Evolutionary conservation across 2,329 filamentous ascomycete genomes (phyloP), one percentile per base, ranked within the genome.

Genomic region (Fusarium hostae): DNA sequence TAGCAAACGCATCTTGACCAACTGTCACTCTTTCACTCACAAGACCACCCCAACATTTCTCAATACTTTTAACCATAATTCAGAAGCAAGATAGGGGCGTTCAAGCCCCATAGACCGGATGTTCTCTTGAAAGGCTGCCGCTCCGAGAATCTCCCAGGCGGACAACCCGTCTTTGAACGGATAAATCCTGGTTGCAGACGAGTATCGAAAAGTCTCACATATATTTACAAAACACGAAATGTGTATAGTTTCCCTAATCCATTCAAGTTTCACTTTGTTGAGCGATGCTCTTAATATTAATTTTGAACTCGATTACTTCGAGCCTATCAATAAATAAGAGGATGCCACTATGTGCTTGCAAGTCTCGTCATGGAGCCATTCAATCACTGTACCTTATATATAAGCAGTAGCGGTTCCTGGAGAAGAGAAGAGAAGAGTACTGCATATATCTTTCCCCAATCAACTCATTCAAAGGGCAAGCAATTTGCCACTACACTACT

Each of bases 231-330:
- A 26, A 18, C n/a, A 37, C 11, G 12, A 5, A 9, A 16, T 2
- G 2, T 9, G 20, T 34, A 37, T 26, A 11, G 6, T 4, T 4
- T 2, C 2, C 8, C 20, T 10, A 2, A 6, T 1, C 24, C 20
- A 10, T 13, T 5, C 4, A 20, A 11, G 16, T 24, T 34, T 24
- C 8, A 10, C 15, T 16, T n/a, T 24, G 3, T 9, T 4, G 8
- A 37, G 6, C 6, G 4, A 10, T 20, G 6, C 8, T n/a, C 24
- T 16, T 35, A 13, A 9, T 4, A 26, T 7, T 9, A 7, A 8
- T 6, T 9, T 34, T 24, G n/a, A 34, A 24, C n/a, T 20, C 10
- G 11, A 13, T 24, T n/a, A 22, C 11, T 34, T 34, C 30, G 16
- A 24, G 47, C 47, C 34, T 34, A 32, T 34, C n/a, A n/a, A 22